phyloP scores from a whole-genome alignment of 1,284 basidiomycete species.

The Rhizoctonia solani region DNA sequence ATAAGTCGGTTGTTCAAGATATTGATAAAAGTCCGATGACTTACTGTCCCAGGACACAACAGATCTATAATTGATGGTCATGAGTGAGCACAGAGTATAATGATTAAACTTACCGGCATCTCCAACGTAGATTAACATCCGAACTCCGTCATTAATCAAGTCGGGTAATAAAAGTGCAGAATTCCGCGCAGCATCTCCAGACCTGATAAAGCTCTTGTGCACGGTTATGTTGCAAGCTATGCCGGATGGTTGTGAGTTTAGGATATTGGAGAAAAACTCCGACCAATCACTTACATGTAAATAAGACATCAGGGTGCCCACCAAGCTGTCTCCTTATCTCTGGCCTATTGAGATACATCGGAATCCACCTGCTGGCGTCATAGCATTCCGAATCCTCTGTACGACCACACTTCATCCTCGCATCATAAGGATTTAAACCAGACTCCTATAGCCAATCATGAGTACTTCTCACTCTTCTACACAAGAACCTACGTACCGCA shows the following conservation, averaged over 20 bases:
- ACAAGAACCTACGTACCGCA: constrained; percentile 9
- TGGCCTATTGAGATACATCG: constrained; percentile 51
- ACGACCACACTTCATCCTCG: constrained; percentile 54
- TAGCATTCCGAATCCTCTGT: constrained; percentile 49
- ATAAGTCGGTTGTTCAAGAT: not conserved
- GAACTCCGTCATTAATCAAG: constrained; percentile 54
- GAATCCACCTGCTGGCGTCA: constrained; percentile 55
- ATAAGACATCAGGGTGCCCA: constrained; percentile 45
- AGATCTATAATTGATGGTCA: not conserved
- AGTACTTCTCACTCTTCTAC: constrained; percentile 37
- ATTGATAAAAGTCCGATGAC: not conserved
- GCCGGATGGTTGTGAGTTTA: constrained; percentile 46
- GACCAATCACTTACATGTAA: not conserved
- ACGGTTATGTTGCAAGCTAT: constrained; percentile 54
- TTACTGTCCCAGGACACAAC: constrained; percentile 8
- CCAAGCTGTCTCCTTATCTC: constrained; percentile 56
- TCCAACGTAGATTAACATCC: constrained; percentile 57
- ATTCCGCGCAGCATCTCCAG: constrained; percentile 55
- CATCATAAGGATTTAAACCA: constrained; percentile 52
- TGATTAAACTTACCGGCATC: constrained; percentile 50
- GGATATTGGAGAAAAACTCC: not conserved
- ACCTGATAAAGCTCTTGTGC: constrained; percentile 48
- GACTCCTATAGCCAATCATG: constrained; percentile 52
- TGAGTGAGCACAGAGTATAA: not conserved
- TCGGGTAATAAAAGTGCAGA: constrained; percentile 53